Evolutionary conservation across 2,329 filamentous ascomycete genomes (phyloP), one percentile per base, ranked within the genome.

Genomic region (Fusarium beomiforme): DNA sequence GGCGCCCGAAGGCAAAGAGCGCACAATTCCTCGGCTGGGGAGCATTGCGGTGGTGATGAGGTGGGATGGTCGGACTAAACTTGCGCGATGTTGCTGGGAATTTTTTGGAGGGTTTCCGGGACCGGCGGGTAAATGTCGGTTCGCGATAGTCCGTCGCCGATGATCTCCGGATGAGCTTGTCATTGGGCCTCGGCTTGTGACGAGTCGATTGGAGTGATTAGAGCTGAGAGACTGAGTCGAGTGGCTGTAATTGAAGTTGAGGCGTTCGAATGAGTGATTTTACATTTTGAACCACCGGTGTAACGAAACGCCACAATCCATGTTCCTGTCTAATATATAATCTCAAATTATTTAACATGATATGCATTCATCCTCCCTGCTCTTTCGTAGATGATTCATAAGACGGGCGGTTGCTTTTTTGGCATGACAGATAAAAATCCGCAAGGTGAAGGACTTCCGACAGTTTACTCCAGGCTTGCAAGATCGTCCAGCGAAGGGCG

Each of bases 381-480:
- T 70, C 61, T 50, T 59, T 43, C 44, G 44, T 46, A 41, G 56
- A 51, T 50, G 23, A 17, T 62, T 61, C 49, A 55, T 41, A 50
- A 14, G 31, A 43, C 11, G 36, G 34, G 39, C 43, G 23, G 36
- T 46, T 23, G 26, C n/a, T 29, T 21, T 21, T 55, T 19, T 23
- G 24, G 21, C 11, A 29, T 31, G 3, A n/a, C 11, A 7, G n/a
- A 24, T 23, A 19, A 29, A 12, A 56, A 46, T 24, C n/a, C 21
- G 24, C 26, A 26, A 19, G 29, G 31, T 49, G 14, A 23, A 49
- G 7, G 24, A 29, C 9, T 33, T 33, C 47, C 31, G 17, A 29
- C 21, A 54, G 14, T 44, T 72, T 82, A 93, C 83, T 95, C 92
- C 81, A 94, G 77, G 71, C 90, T 89, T 19, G 92, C 88, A 73